A percentile compares a stretch with the other conserved stretches of the same genome.
These are phyloP conservation scores for Flaveria floridana DNA, from an alignment of 140 eudicot genomes.

Conservation along the genomic window DNA sequence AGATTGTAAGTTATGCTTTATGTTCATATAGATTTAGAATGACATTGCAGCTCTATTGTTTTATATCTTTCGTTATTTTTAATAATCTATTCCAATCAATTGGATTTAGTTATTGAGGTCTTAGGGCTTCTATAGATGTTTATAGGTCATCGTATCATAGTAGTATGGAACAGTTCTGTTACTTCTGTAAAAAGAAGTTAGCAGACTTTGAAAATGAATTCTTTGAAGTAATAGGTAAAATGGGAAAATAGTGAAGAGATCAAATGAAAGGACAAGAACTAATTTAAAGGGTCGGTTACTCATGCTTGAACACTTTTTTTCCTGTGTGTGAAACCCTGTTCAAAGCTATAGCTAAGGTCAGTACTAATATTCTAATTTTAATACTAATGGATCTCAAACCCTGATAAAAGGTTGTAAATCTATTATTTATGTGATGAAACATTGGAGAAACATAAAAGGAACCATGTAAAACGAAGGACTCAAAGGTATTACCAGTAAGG, in stretches of 20 bases:
- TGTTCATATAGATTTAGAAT: conserved; percentile 15
- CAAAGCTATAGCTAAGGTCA: neutral
- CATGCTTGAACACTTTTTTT: neutral
- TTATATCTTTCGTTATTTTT: neutral
- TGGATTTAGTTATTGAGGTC: neutral
- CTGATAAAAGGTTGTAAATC: neutral
- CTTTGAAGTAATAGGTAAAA: conserved; percentile 14
- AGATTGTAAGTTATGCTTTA: conserved; percentile 61
- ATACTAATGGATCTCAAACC: neutral
- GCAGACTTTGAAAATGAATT: neutral
- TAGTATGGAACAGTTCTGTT: conserved; percentile 4
- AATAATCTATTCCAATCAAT: neutral
- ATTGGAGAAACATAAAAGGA: conserved; percentile 11
- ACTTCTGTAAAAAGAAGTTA: neutral
- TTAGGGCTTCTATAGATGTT: conserved; percentile 13
- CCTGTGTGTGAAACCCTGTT: conserved; percentile 4
- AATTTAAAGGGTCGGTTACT: neutral
- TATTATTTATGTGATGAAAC: neutral
- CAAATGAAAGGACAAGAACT: conserved; percentile 2
- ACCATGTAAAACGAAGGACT: neutral
- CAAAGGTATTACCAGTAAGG: neutral
- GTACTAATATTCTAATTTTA: conserved; percentile 12
- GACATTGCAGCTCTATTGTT: conserved; percentile 5
- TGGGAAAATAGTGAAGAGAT: conserved; percentile 2
- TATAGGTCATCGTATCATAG: conserved; percentile 20